Conservation (phyloP, 495 filamentous ascomycete species). For the Penicillium roqueforti region DNA sequence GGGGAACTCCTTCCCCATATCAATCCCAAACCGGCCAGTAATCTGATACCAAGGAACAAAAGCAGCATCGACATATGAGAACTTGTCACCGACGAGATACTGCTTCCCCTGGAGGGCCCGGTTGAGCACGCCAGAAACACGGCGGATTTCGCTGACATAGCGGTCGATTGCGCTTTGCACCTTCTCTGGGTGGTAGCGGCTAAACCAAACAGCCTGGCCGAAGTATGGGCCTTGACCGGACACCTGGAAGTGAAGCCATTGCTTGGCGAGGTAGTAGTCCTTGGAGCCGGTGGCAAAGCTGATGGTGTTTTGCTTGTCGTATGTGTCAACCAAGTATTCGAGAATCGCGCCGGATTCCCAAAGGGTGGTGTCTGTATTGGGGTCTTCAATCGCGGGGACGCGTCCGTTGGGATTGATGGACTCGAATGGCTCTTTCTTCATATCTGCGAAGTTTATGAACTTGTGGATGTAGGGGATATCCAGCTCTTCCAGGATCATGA, state of each 20-base stretch:
- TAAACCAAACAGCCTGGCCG: slow-evolving; percentile 57
- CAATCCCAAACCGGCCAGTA: slow-evolving; percentile 17
- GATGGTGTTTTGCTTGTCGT: slow-evolving; percentile 59
- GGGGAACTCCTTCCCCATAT: slow-evolving; percentile 38
- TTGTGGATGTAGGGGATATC: slow-evolving; percentile 50
- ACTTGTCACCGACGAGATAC: slow-evolving; percentile 58
- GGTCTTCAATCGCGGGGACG: slow-evolving; percentile 57
- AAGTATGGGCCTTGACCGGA: slow-evolving; percentile 70
- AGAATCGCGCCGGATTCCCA: slow-evolving; percentile 76
- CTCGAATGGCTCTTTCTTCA: slow-evolving; percentile 55
- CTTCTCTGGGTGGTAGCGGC: slow-evolving; percentile 51
- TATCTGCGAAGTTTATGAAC: slow-evolving; percentile 39
- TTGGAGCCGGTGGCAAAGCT: slow-evolving; percentile 47
- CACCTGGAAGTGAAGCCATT: slow-evolving; percentile 65
- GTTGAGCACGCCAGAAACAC: slow-evolving; percentile 58
- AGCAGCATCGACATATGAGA: slow-evolving; percentile 55
- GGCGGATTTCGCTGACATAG: slow-evolving; percentile 56
- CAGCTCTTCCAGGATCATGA: slow-evolving; percentile 61
- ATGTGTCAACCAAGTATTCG: slow-evolving; percentile 66
- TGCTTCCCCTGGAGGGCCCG: slow-evolving; percentile 45
- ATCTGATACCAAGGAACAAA: slow-evolving; percentile 53
- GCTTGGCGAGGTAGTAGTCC: slow-evolving; percentile 52
- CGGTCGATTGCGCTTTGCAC: slow-evolving; percentile 54
- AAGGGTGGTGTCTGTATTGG: slow-evolving; percentile 60
- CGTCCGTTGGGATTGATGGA: slow-evolving; percentile 72